Evolutionary conservation across 1,139 yeast genomes (phyloP), one percentile per base, ranked within the genome.

Genomic region (Suhomyces bolitotheri): DNA sequence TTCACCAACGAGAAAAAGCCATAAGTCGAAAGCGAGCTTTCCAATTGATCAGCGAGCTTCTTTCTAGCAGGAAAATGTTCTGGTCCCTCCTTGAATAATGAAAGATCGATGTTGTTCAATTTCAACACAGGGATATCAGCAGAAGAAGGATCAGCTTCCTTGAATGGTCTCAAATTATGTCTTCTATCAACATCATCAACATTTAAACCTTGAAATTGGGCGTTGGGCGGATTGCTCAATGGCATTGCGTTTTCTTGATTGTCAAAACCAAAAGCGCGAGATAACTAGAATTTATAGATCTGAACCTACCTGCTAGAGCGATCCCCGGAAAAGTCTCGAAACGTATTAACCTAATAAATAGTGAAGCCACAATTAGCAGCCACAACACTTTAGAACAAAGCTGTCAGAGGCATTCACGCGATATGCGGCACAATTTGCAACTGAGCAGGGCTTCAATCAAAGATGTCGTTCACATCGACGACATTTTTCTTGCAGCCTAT

Each of bases 1-100:
- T 68, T 68, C 5, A 54, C 47, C 20, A 70, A 47, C 16, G 63
- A 62, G 55, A 73, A 71, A 40, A 74, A 74, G 0, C 79, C 79
- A 39, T 64, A 58, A 1, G 73, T 64, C 2, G 62, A 58, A 33
- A 69, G 52, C 1, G 76, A 64, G n/a, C 53, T 43, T 31, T 67
- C 67, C 12, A 67, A 51, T 31, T 53, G 46, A 1, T 43, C 33
- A 1, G 76, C 75, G 20, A 70, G 51, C 15, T 38, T 36, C 33
- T 54, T 44, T 28, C 74, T 49, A 11, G 53, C 39, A 4, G 39
- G 42, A 5, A 49, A 44, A 20, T 54, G 51, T 35, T 57, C 63
- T 1, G 58, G 59, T 2, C 73, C 73, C 11, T 66, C 68, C 32
- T 55, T 43, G 39, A 51, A 68, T 24, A 54, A 45, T 1, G 63